These are phyloP conservation scores for Daucus carota DNA, from an alignment of 129 eudicot genomes.

Conservation along the genomic window DH1_v3.0 NC_030383.2:42811501-42812000, in stretches of 20 bases:
- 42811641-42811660: neutral
- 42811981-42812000: neutral
- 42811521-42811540: no score
- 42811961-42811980: no score
- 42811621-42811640: neutral
- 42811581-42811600: no score
- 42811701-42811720: neutral
- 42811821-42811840: slow-evolving; percentile 19
- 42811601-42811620: no score
- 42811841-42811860: slow-evolving; percentile 23
- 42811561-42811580: no score
- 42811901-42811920: neutral
- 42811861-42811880: slow-evolving; percentile 31
- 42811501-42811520: no score
- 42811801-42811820: slow-evolving; percentile 27
- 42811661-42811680: no score
- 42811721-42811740: neutral
- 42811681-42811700: neutral
- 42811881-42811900: slow-evolving; percentile 32
- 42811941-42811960: neutral
- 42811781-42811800: slow-evolving; percentile 29
- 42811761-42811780: slow-evolving; percentile 29
- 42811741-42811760: no score
- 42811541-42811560: no score
- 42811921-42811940: neutral